Evolutionary conservation across 192 early-diverging fungal genomes (phyloP).

Genomic region (Dissophora ornata): DNA sequence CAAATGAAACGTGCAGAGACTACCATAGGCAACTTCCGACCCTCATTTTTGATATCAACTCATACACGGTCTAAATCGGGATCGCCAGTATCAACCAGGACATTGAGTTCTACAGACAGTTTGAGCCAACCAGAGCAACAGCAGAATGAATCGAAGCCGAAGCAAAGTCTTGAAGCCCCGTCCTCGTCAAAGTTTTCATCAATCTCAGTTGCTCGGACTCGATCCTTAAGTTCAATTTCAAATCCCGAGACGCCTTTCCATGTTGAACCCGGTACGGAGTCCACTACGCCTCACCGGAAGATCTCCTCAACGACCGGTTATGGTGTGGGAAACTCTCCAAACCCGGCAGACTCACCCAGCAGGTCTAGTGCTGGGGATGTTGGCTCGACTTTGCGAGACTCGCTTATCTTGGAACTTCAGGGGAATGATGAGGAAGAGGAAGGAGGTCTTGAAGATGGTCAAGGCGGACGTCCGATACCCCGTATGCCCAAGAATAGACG

Average conservation of each 20-base stretch:
- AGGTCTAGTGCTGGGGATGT: neutral
- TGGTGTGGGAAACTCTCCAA: constrained; percentile 7
- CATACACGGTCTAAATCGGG: constrained; percentile 19
- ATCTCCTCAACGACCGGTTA: neutral
- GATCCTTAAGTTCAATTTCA: constrained; percentile 37
- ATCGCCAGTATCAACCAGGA: constrained; percentile 22
- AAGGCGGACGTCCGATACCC: constrained; percentile 25
- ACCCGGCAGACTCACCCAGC: constrained; percentile 3
- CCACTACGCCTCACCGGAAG: neutral
- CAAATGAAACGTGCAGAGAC: constrained; percentile 17
- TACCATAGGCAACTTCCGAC: constrained; percentile 9
- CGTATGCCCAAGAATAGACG: constrained; percentile 8
- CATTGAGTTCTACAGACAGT: constrained; percentile 5
- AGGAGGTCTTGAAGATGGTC: constrained; percentile 2
- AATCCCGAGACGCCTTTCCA: constrained; percentile 3
- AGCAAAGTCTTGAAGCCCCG: constrained; percentile 21
- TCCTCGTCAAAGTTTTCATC: neutral
- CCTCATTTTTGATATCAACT: constrained; percentile 18
- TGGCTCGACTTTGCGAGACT: constrained; percentile 10
- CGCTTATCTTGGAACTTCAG: constrained; percentile 29
- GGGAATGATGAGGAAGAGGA: constrained; percentile 28
- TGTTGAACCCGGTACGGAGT: neutral
- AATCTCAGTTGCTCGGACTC: constrained; percentile 4
- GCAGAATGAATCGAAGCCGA: constrained; percentile 2
- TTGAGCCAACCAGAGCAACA: constrained; percentile 5